These are phyloP conservation scores for Talaromyces sp. DNA, from an alignment of 2,329 filamentous ascomycete species.

Conservation along the genomic window DNA sequence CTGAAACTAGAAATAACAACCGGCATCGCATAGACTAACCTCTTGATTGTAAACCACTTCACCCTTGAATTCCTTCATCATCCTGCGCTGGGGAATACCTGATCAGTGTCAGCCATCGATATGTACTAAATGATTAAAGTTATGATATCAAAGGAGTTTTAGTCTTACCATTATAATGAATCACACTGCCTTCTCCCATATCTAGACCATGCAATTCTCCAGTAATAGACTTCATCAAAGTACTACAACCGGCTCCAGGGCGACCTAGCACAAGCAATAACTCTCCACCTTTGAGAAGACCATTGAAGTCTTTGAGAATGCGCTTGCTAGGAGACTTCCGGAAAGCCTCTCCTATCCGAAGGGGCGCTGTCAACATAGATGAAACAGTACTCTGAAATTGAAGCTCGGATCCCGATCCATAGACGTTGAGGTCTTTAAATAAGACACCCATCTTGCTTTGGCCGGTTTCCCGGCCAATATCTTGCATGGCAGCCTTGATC, in stretches of 20 bases:
- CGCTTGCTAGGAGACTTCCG: constrained; percentile 33
- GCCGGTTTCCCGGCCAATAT: constrained; percentile 12
- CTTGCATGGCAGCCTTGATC: constrained; percentile 19
- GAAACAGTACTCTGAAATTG: constrained; percentile 29
- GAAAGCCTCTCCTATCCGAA: constrained; percentile 21
- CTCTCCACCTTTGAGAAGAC: constrained; percentile 57
- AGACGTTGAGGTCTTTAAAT: constrained; percentile 27
- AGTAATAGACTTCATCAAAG: constrained; percentile 78
- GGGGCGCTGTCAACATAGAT: constrained; percentile 19
- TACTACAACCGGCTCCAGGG: constrained; percentile 64
- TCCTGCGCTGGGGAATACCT: constrained; percentile 28
- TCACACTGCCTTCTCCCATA: constrained; percentile 67
- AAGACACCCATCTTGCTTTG: constrained; percentile 22
- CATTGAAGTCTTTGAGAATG: constrained; percentile 64
- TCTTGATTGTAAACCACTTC: constrained; percentile 48
- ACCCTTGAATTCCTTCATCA: constrained; percentile 41
- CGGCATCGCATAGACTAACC: constrained; percentile 33
- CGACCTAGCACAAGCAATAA: constrained; percentile 55
- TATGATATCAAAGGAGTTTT: neutral
- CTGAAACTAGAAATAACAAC: too few relatives aligned
- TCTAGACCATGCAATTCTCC: constrained; percentile 79
- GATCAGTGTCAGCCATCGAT: neutral
- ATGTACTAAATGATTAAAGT: neutral
- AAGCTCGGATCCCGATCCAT: constrained; percentile 31
- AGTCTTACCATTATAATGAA: constrained; percentile 79